Base-by-base conservation (phyloP, 1,284 basidiomycete species). In the Pseudozyma pruni region DNA sequence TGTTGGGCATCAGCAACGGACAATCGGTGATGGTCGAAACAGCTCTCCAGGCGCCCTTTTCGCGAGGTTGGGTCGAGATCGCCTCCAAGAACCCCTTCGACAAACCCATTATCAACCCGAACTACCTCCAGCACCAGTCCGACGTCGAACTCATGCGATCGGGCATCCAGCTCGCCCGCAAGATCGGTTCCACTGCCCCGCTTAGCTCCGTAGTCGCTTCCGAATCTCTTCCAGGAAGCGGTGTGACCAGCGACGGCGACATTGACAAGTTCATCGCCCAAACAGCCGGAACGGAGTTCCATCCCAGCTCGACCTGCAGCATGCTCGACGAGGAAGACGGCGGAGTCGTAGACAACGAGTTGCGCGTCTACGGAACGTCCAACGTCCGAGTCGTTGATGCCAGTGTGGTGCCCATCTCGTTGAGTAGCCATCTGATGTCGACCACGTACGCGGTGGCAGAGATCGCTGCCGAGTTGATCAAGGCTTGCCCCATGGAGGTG, bases 261-360 rank as follows among this genome's bases (percentile, higher is more conserved):
- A 61, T 59, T 54, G 77, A 79, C 50, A 42, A 62, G 49, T 77
- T 49, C 32, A 54, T 75, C 39, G 66, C 68, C n/a, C 20, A 43
- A 9, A 45, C 37, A 7, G 71, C 46, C 17, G 42, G 45, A 7
- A 78, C 77, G 11, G 75, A 75, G 56, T 79, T 74, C 60, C 75
- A 78, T 82, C 88, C 89, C 1, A 84, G 85, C 23, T 86, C 86
- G 54, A 86, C 89, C 14, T 87, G 86, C 75, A 85, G 88, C 8
- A 90, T 90, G 89, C 82, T 89, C 38, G 89, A 89, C 5, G 83
- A 84, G 66, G 83, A 83, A 17, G 80, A 85, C 50, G 89, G 89
- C 39, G 89, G 89, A 59, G 89, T 90, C 38, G 89, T 90, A 38
- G 87, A 88, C 77, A 83, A 86, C 22, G 83, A 87, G 45, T 82